Percentiles rank a stretch among this genome's conserved stretches.
phyloP scores from a whole-genome alignment of 768 basidiomycete genomes.

The Auriscalpium microsporum region DNA sequence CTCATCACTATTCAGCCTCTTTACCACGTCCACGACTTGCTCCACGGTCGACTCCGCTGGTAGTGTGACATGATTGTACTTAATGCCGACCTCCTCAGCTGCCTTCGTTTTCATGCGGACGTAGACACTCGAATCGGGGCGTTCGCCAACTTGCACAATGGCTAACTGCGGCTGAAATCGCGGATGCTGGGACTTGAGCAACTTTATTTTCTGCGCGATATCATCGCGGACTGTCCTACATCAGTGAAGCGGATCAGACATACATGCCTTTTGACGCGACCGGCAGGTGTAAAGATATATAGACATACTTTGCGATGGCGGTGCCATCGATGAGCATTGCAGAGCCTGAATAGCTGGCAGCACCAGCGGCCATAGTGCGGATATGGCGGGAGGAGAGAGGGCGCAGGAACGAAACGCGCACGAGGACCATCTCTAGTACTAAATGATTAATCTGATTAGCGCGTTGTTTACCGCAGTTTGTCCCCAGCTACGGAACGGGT shows the following conservation, averaged over 20 bases:
- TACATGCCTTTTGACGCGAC: background rate
- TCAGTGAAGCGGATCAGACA: slow-evolving; percentile 3
- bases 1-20: slow-evolving; percentile 77
- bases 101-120: slow-evolving; percentile 98
- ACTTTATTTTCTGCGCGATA: slow-evolving; percentile 61
- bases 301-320: slow-evolving; percentile 68
- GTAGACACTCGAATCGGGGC: slow-evolving; percentile 86
- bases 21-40: slow-evolving; percentile 68
- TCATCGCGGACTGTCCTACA: slow-evolving; percentile 70
- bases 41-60: slow-evolving; percentile 63
- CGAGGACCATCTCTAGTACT: background rate
- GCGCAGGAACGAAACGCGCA: background rate
- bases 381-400: slow-evolving; percentile 14
- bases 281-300: background rate
- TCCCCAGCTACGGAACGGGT: background rate
- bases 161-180: slow-evolving; percentile 86
- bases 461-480: slow-evolving; percentile 1
- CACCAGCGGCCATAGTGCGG: slow-evolving; percentile 21
- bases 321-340: slow-evolving; percentile 76
- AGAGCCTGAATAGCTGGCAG: slow-evolving; percentile 18
- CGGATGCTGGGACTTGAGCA: slow-evolving; percentile 60
- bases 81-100: slow-evolving; percentile 88
- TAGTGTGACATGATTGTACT: slow-evolving; percentile 69
- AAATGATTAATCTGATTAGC: background rate
- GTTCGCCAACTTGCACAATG: slow-evolving; percentile 90